phyloP scores from a whole-genome alignment of 1,139 yeast genomes.

The Lodderomyces metapsilosis region DNA sequence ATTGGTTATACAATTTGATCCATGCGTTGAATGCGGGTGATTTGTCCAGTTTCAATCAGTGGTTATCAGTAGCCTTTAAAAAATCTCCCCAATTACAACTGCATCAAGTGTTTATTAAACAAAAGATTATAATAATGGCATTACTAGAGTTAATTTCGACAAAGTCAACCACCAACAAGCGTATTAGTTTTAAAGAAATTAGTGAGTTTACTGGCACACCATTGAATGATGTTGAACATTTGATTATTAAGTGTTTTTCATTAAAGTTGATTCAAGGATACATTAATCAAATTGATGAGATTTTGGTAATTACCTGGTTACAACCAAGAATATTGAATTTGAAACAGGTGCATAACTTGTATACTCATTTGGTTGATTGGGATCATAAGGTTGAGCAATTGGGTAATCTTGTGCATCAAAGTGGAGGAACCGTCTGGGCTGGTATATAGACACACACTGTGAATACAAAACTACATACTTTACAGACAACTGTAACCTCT shows the following conservation, averaged over 20 bases:
- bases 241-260: constrained; percentile 88
- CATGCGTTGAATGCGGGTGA: constrained; percentile 77
- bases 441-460: constrained; percentile 23
- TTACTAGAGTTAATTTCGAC: constrained; percentile 83
- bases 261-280: constrained; percentile 79
- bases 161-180: constrained; percentile 72
- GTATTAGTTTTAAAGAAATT: constrained; percentile 70
- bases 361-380: constrained; percentile 74
- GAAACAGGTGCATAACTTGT: constrained; percentile 76
- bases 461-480: too few relatives aligned
- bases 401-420: constrained; percentile 42
- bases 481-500: too few relatives aligned
- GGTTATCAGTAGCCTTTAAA: constrained; percentile 34
- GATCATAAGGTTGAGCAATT: constrained; percentile 67
- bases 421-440: constrained; percentile 44
- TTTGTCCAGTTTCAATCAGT: constrained; percentile 56
- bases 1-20: constrained; percentile 75
- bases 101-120: constrained; percentile 70
- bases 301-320: constrained; percentile 85
- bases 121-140: constrained; percentile 90
- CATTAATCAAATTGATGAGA: constrained; percentile 80
- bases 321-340: constrained; percentile 91
- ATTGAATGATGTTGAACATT: constrained; percentile 77
- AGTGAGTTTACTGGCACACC: constrained; percentile 68
- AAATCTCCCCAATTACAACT: constrained; percentile 61